Base-by-base conservation (phyloP, 2,329 filamentous ascomycete genomes). In the Hypoxylon sp. region DNA sequence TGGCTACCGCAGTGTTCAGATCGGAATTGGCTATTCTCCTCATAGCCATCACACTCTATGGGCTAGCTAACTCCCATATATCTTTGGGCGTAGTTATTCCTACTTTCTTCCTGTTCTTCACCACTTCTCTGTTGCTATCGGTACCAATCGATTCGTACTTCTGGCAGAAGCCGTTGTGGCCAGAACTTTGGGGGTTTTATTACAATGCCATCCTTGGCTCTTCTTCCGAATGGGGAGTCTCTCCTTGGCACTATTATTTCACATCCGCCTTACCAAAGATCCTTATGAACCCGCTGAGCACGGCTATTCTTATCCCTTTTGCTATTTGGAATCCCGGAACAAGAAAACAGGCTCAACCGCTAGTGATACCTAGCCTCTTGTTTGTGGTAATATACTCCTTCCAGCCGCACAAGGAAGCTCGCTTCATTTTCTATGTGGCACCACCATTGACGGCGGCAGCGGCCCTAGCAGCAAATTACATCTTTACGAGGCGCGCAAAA, bases 321-420 rank as follows among this genome's bases (percentile, higher is more conserved):
- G 84, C 89, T 2, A 81, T 90, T 8, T 77, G 78, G 10, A 82
- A 84, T 5, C 82, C 84, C 0, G 83, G 82, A 2, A 85, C 84
- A 0, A 77, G 80, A 8, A 78, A 78, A 3, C 78, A 81, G 4
- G 83, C 84, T 0, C 76, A 80, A 14, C 81, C 83, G 5, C 75
- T 93, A 0, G 83, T 92, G 3, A 74, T 91, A 2, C 94, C 96
- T 0, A 86, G 88, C 9, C 72, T 97, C 1, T 79, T 87, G 31
- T 99, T 94, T 79, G 85, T 97, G 19, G 86, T 86, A 3, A 80
- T 97, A 47, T 98, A 97, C 84, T 97, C 94, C 70, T 74, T 94
- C 55, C 92, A 97, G 69, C 94, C 95, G 0, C 96, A 99, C 83
- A 99, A 99, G 79, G 96, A 99, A 82, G 92, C 94, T 78, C 92